Base-by-base conservation (phyloP, 768 basidiomycete species). In the Amanita pallidorosea region DNA sequence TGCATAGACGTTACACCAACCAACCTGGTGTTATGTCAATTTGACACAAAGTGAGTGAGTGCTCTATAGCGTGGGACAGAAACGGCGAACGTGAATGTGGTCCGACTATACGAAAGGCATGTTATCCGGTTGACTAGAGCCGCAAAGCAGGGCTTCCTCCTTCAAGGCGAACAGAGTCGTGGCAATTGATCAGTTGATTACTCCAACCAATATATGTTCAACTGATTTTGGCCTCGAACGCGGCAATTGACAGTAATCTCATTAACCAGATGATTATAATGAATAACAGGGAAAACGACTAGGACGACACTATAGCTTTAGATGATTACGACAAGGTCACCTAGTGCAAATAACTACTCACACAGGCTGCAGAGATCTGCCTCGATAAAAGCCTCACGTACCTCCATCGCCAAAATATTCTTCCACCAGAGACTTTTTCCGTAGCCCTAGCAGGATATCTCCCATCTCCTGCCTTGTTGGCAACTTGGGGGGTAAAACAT, bases 381-480 rank as follows among this genome's bases (percentile, higher is more conserved):
- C 22, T 40, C 15, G 37, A 15, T 20, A 22, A 22, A 37, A 31
- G 47, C 27, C 33, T 57, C 59, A 63, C 33, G 64, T 53, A 46
- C 61, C 61, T 36, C 60, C 62, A 49, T 69, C 67, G 17, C 76
- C 75, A 53, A 78, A 76, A 57, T 78, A 76, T 57, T 96, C 90
- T 58, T 89, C 84, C 50, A 90, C 79, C 40, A 95, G 65, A 18
- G 83, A 83, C 67, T 82, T 77, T 68, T 95, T 94, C 61, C 85
- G 74, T 55, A 92, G 68, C 23, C 75, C 76, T 51, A 96, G 72
- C 49, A 96, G 63, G 8, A 87, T 77, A 18, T 65, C 63, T 61
- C 89, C 89, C 85, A 90, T 85, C 64, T 94, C 88, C 42, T 79
- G 77, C 51, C 76, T 72, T 1, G 78, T 80, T 1, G 88, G 87